These are phyloP conservation scores for Daldinia caldariorum DNA, from an alignment of 495 filamentous ascomycete genomes.

Conservation along the genomic window DNA sequence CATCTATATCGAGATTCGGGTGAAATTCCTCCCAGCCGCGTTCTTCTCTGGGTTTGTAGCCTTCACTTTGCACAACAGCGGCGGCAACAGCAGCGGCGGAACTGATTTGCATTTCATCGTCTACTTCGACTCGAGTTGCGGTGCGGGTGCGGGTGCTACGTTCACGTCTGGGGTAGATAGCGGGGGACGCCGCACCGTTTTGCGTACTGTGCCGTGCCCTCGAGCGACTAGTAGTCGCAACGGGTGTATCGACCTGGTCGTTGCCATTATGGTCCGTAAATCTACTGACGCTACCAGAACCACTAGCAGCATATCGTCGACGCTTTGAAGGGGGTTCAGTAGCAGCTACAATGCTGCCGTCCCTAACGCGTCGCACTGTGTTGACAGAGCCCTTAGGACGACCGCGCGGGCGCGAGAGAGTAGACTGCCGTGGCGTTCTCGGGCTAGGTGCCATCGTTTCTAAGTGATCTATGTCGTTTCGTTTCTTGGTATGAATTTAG, in stretches of 20 bases:
- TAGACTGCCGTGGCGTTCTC: slow-evolving; percentile 54
- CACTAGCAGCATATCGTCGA: slow-evolving; percentile 75
- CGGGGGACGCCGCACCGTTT: slow-evolving; percentile 52
- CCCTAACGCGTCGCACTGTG: slow-evolving; percentile 55
- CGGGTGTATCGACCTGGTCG: slow-evolving; percentile 56
- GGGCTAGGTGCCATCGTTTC: slow-evolving; percentile 55
- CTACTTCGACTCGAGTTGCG: slow-evolving; percentile 56
- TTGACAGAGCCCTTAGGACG: slow-evolving; percentile 55
- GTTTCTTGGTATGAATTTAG: slow-evolving; percentile 38
- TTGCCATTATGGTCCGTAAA: slow-evolving; percentile 73
- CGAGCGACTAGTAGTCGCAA: slow-evolving; percentile 50
- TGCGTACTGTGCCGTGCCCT: slow-evolving; percentile 47
- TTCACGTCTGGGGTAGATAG: slow-evolving; percentile 58
- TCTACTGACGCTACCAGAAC: slow-evolving; percentile 80
- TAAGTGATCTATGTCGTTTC: slow-evolving; percentile 16
- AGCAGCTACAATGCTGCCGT: slow-evolving; percentile 51
- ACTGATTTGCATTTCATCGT: slow-evolving; percentile 68
- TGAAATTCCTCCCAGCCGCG: slow-evolving; percentile 98
- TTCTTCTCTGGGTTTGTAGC: slow-evolving; percentile 96
- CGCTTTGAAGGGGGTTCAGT: slow-evolving; percentile 65
- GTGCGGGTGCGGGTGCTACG: slow-evolving; percentile 65
- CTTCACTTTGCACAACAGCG: slow-evolving; percentile 87
- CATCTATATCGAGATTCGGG: slow-evolving; percentile 88
- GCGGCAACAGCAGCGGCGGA: slow-evolving; percentile 87
- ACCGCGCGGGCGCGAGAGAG: slow-evolving; percentile 55